Conservation (phyloP, 495 filamentous ascomycete genomes). For the Pseudevernia furfuracea region DNA sequence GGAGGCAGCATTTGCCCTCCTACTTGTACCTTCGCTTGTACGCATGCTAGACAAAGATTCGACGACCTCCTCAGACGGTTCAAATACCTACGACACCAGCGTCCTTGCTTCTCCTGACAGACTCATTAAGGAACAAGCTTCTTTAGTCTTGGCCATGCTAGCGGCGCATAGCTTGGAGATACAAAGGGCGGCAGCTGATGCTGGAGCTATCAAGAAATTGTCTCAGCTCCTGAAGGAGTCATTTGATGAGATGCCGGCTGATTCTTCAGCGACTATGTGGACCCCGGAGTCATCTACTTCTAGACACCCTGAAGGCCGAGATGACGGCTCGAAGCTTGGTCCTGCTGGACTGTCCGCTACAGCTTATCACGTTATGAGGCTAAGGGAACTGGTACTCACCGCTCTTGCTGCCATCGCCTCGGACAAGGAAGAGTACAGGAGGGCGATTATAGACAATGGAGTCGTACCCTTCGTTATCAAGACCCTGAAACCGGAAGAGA, state of each 20-base stretch:
- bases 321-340: constrained; percentile 43
- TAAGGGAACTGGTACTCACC: constrained; percentile 69
- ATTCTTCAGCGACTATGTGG: constrained; percentile 17
- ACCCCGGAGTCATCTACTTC: constrained; percentile 21
- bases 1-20: constrained; percentile 52
- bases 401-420: constrained; percentile 71
- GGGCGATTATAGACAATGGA: constrained; percentile 72
- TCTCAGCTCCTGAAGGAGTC: constrained; percentile 71
- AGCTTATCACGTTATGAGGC: constrained; percentile 64
- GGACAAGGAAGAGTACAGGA: constrained; percentile 78
- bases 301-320: constrained; percentile 6
- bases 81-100: constrained; percentile 36
- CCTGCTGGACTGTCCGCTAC: constrained; percentile 53
- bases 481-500: constrained; percentile 58
- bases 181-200: constrained; percentile 77
- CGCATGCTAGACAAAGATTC: constrained; percentile 58
- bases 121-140: constrained; percentile 59
- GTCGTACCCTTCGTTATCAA: constrained; percentile 75
- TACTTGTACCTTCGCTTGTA: constrained; percentile 67
- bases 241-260: constrained; percentile 40
- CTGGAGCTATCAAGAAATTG: constrained; percentile 61
- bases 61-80: constrained; percentile 34
- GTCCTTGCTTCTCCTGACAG: constrained; percentile 35
- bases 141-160: constrained; percentile 66
- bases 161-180: constrained; percentile 67